Evolutionary conservation across 768 basidiomycete genomes (phyloP).

Genomic region (Mycena olivaceomarginata): DNA sequence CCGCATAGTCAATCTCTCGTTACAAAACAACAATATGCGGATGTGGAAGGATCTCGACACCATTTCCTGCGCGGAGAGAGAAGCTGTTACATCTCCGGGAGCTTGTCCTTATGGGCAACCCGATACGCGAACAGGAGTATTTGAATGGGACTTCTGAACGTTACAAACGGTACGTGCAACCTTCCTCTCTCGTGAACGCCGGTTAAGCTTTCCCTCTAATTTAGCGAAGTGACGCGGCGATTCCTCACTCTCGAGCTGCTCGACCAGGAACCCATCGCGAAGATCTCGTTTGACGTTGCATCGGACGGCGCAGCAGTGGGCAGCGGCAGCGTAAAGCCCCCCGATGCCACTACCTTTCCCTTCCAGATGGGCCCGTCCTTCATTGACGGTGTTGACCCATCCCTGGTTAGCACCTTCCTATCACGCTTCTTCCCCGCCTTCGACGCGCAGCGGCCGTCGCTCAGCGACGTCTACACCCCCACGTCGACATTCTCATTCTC

Average conservation of each 20-base stretch:
- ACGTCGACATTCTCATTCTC: slow-evolving; percentile 95
- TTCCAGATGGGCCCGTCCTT: slow-evolving; percentile 83
- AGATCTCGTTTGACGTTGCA: slow-evolving; percentile 88
- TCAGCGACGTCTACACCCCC: slow-evolving; percentile 87
- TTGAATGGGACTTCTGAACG: slow-evolving; percentile 73
- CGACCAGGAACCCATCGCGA: slow-evolving; percentile 86
- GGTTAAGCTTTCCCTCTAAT: slow-evolving; percentile 25
- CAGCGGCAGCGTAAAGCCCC: slow-evolving; percentile 55
- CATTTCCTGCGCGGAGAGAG: slow-evolving; percentile 75
- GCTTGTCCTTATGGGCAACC: slow-evolving; percentile 85
- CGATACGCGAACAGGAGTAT: slow-evolving; percentile 78
- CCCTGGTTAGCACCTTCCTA: slow-evolving; percentile 85
- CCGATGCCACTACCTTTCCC: slow-evolving; percentile 86
- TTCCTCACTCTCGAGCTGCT: slow-evolving; percentile 90
- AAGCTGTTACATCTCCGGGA: slow-evolving; percentile 81
- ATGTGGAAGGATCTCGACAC: slow-evolving; percentile 83
- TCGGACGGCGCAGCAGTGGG: slow-evolving; percentile 63
- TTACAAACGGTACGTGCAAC: slow-evolving; percentile 78
- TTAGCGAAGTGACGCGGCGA: slow-evolving; percentile 86
- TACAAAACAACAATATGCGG: slow-evolving; percentile 85
- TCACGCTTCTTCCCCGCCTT: slow-evolving; percentile 91
- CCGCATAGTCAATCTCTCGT: slow-evolving; percentile 84
- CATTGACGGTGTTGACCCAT: slow-evolving; percentile 82
- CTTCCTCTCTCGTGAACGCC: neutral
- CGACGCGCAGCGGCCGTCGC: slow-evolving; percentile 82